phyloP scores from a whole-genome alignment of 1,284 basidiomycete genomes.

The Ceratobasidium sp. region DNA sequence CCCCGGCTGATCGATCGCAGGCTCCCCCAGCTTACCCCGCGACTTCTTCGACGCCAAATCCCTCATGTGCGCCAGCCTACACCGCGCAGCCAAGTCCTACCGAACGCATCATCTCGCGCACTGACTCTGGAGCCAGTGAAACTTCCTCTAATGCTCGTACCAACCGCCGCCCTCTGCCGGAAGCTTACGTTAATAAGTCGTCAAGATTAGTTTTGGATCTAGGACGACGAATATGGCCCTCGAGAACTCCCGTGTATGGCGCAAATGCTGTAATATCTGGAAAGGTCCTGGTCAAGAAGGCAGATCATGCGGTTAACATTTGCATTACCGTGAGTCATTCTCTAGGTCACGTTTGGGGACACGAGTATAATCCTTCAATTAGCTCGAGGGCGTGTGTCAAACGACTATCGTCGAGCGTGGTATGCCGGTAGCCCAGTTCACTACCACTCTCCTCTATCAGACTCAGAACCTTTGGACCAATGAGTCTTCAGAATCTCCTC shows the following conservation, averaged over 20 bases:
- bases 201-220: slow-evolving; percentile 32
- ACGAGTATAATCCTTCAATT: neutral
- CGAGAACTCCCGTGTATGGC: slow-evolving; percentile 25
- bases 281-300: slow-evolving; percentile 28
- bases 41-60: slow-evolving; percentile 1
- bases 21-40: slow-evolving; percentile 38
- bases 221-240: slow-evolving; percentile 38
- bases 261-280: slow-evolving; percentile 25
- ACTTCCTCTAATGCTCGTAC: neutral
- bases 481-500: slow-evolving; percentile 8
- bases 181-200: slow-evolving; percentile 18
- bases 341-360: no score
- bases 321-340: slow-evolving; percentile 17
- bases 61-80: slow-evolving; percentile 25
- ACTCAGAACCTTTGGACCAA: slow-evolving; percentile 25
- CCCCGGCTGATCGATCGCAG: slow-evolving; percentile 15
- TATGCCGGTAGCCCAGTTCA: slow-evolving; percentile 35
- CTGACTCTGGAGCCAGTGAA: slow-evolving; percentile 1
- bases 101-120: slow-evolving; percentile 38
- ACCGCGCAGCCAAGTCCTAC: slow-evolving; percentile 35
- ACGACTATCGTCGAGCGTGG: slow-evolving; percentile 35
- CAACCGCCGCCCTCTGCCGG: slow-evolving; percentile 27
- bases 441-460: slow-evolving; percentile 1
- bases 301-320: slow-evolving; percentile 35
- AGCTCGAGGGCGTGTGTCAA: slow-evolving; percentile 34